phyloP scores from a whole-genome alignment of 495 filamentous ascomycete species.

The Podospora sp. region DNA sequence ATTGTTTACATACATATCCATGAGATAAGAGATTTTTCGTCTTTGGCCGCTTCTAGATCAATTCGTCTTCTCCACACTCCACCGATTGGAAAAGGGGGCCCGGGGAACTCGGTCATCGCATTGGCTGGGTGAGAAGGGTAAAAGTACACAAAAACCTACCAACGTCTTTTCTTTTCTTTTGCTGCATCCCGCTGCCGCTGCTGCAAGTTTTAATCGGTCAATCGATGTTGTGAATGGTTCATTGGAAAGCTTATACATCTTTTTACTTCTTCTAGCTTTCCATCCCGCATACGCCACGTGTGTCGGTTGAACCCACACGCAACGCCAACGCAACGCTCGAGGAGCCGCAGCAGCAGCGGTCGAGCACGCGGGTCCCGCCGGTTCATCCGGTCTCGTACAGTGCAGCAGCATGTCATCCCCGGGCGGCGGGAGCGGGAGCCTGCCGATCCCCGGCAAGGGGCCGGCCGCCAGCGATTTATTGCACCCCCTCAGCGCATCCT shows the following conservation, averaged over 20 bases:
- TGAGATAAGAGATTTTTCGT: not conserved
- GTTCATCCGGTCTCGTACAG: not conserved
- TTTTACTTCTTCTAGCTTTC: not conserved
- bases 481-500: constrained; percentile 38
- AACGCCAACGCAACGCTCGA: not conserved
- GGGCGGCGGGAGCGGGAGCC: constrained; percentile 2
- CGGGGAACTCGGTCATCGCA: not conserved
- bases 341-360: too few species aligned
- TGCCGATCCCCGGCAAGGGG: constrained; percentile 2
- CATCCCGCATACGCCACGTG: not conserved
- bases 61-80: not conserved
- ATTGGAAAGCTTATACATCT: not conserved
- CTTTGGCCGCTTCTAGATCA: not conserved
- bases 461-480: not conserved
- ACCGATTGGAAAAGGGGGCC: not conserved
- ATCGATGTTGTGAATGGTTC: too few species aligned
- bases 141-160: not conserved
- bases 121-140: not conserved
- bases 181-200: too few species aligned
- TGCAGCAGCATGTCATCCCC: not conserved
- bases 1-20: not conserved
- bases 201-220: too few species aligned
- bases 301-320: not conserved
- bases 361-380: not conserved
- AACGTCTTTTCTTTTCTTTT: too few species aligned